These are phyloP conservation scores for Micromonas commoda DNA, from an alignment of 139 green algal genomes.

Conservation along the genomic window DNA sequence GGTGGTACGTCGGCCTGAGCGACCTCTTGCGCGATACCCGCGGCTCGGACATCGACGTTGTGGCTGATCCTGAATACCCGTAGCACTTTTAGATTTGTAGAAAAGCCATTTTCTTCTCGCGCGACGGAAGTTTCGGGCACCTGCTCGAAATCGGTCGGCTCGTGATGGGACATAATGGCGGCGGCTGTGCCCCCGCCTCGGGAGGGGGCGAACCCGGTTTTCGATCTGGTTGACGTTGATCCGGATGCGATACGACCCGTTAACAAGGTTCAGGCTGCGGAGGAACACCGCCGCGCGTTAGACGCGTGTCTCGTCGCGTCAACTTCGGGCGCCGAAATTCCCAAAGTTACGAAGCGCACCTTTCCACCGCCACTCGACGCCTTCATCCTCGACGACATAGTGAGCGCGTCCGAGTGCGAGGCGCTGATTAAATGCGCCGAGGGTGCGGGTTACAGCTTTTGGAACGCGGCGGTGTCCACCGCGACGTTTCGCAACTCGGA, in stretches of 20 bases:
- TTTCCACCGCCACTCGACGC: conserved; percentile 5
- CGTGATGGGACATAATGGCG: no score
- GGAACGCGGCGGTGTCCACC: conserved; percentile 15
- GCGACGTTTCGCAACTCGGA: conserved; percentile 29
- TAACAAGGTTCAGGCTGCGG: background rate
- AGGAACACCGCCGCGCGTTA: background rate
- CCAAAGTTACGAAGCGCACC: background rate
- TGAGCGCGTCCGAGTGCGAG: conserved; percentile 24
- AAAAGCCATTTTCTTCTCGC: no score
- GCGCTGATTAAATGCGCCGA: conserved; percentile 17
- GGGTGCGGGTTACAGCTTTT: conserved; percentile 35
- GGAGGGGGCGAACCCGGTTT: no score
- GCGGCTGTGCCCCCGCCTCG: no score
- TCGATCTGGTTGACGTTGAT: background rate
- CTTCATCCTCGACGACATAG: conserved; percentile 28
- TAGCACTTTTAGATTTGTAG: no score
- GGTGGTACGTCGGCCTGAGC: no score
- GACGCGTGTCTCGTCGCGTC: background rate
- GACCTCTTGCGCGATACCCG: no score
- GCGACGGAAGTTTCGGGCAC: no score
- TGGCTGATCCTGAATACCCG: no score
- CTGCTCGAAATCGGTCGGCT: no score
- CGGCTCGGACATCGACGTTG: no score
- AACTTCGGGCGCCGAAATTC: background rate
- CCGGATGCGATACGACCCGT: background rate